A percentile compares a stretch with the other conserved stretches of the same genome.
Evolutionary conservation across 306 rosid genomes (phyloP).

Genomic region (Abrus pulchellus): DNA sequence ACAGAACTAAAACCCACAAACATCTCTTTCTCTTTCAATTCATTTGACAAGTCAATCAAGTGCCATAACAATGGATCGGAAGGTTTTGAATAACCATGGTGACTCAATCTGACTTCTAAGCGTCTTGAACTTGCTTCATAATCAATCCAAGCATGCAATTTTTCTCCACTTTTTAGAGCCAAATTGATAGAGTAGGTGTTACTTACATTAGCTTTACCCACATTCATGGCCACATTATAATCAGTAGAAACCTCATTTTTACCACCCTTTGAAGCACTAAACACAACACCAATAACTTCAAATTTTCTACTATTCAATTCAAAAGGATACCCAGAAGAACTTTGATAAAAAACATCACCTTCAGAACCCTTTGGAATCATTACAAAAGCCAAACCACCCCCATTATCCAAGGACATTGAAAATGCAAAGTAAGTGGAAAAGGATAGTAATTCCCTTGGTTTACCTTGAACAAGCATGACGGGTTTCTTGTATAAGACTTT

Average conservation of each 20-base stretch:
- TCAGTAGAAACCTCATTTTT: conserved; percentile 51
- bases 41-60: conserved; percentile 57
- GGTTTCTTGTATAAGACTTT: conserved; percentile 71
- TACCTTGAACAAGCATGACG: conserved; percentile 81
- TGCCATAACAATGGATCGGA: conserved; percentile 67
- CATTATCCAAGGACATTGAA: conserved; percentile 56
- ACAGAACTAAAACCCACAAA: conserved; percentile 69
- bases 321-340: conserved; percentile 61
- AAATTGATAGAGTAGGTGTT: conserved; percentile 53
- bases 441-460: conserved; percentile 68
- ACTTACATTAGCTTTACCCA: conserved; percentile 57
- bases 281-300: conserved; percentile 56
- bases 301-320: conserved; percentile 51
- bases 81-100: conserved; percentile 62
- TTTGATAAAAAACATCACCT: conserved; percentile 53
- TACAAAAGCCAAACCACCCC: conserved; percentile 76
- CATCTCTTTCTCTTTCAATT: conserved; percentile 61
- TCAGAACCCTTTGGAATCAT: conserved; percentile 66
- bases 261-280: conserved; percentile 53
- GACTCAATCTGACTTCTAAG: conserved; percentile 77
- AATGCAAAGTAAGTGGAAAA: conserved; percentile 79
- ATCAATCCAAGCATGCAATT: conserved; percentile 82
- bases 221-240: conserved; percentile 56
- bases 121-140: conserved; percentile 76
- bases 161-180: conserved; percentile 54